Evolutionary conservation across 768 basidiomycete genomes (phyloP), one percentile per base, ranked within the genome.

Genomic region (Clitopilus passeckerianus): DNA sequence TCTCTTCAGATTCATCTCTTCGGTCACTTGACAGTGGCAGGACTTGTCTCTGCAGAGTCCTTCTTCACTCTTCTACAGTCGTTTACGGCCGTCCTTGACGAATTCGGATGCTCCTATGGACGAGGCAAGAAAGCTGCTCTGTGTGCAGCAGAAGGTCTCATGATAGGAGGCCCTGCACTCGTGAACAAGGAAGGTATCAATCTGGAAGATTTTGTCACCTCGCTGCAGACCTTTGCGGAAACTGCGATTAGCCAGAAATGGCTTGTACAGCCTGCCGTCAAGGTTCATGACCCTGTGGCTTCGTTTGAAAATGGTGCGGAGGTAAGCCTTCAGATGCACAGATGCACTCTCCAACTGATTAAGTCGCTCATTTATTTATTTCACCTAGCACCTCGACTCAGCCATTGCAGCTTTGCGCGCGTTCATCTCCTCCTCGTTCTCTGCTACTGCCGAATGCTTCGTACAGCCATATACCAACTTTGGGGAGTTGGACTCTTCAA

Each of bases 81-180:
- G 0, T 92, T 97, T 70, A 85, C 87, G 2, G 80, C 88, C 1
- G 95, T 96, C 2, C 77, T 97, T 18, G 91, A 94, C 66, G 93
- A 95, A 67, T 93, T 95, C 58, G 90, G 90, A 53, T 90, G 92
- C 1, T 93, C 92, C 4, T 86, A 89, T 63, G 85, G 87, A n/a
- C 84, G 93, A 16, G 92, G 90, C 1, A 88, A 91, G 71, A 81
- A 85, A 52, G 91, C 92, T 0, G 90, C 87, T 0, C 72, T 91
- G 9, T 91, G 91, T 70, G 90, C 90, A 9, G 87, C 85, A 5
- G 92, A 94, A 71, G 90, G 90, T 8, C 74, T 93, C 0, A 82
- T 94, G 70, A 87, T 91, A 59, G 86, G 85, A 30, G 93, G 92
- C 5, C 74, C 80, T 20, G 74, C 79, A 20, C 75, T 97, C 57